Evolutionary conservation across 805 yeast species (phyloP), one percentile per base, ranked within the genome.

Genomic region (Lachancea sp.): DNA sequence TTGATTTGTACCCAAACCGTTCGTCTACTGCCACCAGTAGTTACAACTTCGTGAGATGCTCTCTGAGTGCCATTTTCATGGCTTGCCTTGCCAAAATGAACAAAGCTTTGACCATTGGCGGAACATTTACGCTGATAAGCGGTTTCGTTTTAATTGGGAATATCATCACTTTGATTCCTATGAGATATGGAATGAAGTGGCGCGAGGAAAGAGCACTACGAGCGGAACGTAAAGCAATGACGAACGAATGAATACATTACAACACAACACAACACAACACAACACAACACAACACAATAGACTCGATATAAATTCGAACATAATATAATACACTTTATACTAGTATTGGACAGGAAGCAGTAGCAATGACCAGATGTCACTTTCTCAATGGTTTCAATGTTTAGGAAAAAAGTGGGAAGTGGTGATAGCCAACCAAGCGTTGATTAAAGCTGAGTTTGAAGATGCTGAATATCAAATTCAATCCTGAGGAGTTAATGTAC

Each of bases 11-110:
- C 51, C 95, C 95, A 0, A 62, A 69, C 3, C 74, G 75, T 44
- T 74, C 88, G 0, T 86, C 93, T 0, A 77, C 90, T 2, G 81
- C 90, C 7, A 73, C 85, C 2, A 82, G 93, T 22, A 71, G 82
- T 44, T 73, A 81, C 54, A 87, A 88, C 55, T 68, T 88, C 33
- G 72, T 79, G 15, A 68, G 96, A 53, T 88, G 95, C 57, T 68
- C 77, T 11, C 55, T 78, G 43, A 82, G 81, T 46, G 91, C 95
- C 0, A 72, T 77, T 2, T 80, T 82, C 42, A 72, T 82, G 45
- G 91, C 88, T 1, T 81, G 81, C 7, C 68, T 86, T 15, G 73
- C 80, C 7, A 71, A 68, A 41, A 82, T 87, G 89, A 71, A 72
- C 29, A 42, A 42, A 0, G 50, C 70, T 0, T 68, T 88, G 74